phyloP scores from a whole-genome alignment of 169 alveolate species.

The Toxoplasma gondii region DNA sequence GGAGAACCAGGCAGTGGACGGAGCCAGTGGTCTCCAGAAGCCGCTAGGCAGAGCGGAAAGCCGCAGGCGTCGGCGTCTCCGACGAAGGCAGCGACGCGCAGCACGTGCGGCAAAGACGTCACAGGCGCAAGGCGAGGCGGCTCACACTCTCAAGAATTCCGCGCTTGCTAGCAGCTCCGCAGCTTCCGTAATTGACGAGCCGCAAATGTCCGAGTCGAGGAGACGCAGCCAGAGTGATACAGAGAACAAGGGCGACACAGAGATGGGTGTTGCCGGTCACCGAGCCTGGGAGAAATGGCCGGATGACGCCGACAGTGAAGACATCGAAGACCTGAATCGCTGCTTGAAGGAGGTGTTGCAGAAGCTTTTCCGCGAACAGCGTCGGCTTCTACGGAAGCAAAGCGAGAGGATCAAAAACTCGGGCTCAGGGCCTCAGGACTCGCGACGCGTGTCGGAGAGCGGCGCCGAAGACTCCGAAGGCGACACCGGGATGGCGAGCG shows the following conservation, averaged over 20 bases:
- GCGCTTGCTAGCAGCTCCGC: too few species aligned
- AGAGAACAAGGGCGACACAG: neutral
- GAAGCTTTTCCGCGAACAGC: neutral
- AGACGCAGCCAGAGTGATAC: too few species aligned
- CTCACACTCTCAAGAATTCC: neutral
- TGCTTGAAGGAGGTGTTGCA: neutral
- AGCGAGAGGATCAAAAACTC: neutral
- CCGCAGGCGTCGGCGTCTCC: neutral
- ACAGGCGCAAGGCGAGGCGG: neutral
- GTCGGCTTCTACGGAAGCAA: neutral
- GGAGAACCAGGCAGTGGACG: neutral
- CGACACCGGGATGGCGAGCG: neutral
- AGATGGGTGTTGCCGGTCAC: neutral
- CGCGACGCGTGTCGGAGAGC: neutral
- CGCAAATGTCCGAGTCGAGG: too few species aligned
- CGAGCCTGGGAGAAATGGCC: neutral
- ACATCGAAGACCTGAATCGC: neutral
- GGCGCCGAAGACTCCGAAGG: neutral
- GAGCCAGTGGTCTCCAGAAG: neutral
- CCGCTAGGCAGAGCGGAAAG: neutral
- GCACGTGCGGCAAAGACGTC: neutral
- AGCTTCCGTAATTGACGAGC: too few species aligned
- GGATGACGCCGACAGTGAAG: neutral
- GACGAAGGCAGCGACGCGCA: neutral
- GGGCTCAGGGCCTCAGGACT: too few species aligned